phyloP scores from a whole-genome alignment of 495 filamentous ascomycete genomes.

The Penicillium canescens region DNA sequence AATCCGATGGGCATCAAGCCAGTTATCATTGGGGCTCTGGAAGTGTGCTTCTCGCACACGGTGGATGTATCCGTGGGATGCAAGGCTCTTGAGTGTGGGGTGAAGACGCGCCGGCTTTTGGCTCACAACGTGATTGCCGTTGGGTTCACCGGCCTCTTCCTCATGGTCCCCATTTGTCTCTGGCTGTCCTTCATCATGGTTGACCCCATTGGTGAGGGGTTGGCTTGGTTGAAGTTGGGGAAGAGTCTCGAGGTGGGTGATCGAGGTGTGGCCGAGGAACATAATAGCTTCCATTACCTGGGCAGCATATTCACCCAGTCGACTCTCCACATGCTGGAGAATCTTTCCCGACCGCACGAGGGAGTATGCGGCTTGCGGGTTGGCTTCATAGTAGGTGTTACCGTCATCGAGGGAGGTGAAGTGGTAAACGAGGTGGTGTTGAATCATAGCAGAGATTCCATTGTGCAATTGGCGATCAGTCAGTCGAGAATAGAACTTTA shows the following conservation, averaged over 20 bases:
- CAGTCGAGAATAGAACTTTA: constrained; percentile 68
- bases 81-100: constrained; percentile 44
- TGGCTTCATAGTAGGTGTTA: constrained; percentile 76
- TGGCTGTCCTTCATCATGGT: constrained; percentile 29
- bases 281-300: constrained; percentile 73
- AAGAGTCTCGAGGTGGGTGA: constrained; percentile 63
- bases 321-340: constrained; percentile 67
- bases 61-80: constrained; percentile 49
- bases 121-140: constrained; percentile 21
- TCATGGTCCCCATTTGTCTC: constrained; percentile 25
- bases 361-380: constrained; percentile 71
- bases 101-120: constrained; percentile 38
- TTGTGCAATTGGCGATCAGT: constrained; percentile 67
- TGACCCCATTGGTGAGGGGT: constrained; percentile 32
- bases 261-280: constrained; percentile 71
- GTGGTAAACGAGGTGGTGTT: constrained; percentile 83
- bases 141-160: constrained; percentile 16
- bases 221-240: constrained; percentile 31
- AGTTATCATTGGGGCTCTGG: constrained; percentile 52
- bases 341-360: constrained; percentile 80
- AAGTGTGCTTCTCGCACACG: constrained; percentile 51
- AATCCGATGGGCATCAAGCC: constrained; percentile 45
- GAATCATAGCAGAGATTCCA: constrained; percentile 79
- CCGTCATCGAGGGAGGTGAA: constrained; percentile 62
- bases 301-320: constrained; percentile 68